These are phyloP conservation scores for Gossypium gossypioides DNA, from an alignment of 441 rosid genomes.

Conservation along the genomic window DNA sequence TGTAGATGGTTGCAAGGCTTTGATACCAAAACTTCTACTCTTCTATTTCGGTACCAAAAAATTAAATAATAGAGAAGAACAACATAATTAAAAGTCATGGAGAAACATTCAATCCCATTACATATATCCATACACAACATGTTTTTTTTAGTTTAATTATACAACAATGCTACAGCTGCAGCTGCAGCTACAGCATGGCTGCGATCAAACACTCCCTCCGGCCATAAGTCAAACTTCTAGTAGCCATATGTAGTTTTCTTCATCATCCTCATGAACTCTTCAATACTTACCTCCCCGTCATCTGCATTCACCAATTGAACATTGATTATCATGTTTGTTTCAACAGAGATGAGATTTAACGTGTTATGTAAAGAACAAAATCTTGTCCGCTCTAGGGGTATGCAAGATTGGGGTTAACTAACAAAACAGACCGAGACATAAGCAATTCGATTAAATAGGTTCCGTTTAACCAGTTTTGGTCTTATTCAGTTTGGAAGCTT, in stretches of 20 bases:
- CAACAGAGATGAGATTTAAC: neutral
- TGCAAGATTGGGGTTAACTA: neutral
- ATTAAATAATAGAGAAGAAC: neutral
- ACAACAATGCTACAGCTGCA: constrained; percentile 12
- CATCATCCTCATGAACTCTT: constrained; percentile 84
- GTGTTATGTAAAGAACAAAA: neutral
- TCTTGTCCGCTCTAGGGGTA: too few species aligned
- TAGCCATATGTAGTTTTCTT: constrained; percentile 37
- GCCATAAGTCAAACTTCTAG: constrained; percentile 20
- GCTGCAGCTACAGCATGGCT: neutral
- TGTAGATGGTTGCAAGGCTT: too few species aligned
- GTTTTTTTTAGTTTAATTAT: neutral
- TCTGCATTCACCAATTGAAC: constrained; percentile 25
- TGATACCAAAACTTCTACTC: too few species aligned
- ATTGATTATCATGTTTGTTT: neutral
- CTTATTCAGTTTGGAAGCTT: neutral
- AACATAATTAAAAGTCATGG: neutral
- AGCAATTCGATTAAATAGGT: neutral
- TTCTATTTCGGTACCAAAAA: too few species aligned
- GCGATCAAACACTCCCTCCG: neutral
- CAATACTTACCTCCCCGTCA: constrained; percentile 66
- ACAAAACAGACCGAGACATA: neutral
- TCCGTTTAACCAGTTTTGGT: neutral
- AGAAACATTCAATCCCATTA: neutral
- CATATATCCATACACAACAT: neutral